A percentile compares a stretch with the other conserved stretches of the same genome.
phyloP scores from a whole-genome alignment of 257 asterid genomes.

The Capsicum pubescens region DNA sequence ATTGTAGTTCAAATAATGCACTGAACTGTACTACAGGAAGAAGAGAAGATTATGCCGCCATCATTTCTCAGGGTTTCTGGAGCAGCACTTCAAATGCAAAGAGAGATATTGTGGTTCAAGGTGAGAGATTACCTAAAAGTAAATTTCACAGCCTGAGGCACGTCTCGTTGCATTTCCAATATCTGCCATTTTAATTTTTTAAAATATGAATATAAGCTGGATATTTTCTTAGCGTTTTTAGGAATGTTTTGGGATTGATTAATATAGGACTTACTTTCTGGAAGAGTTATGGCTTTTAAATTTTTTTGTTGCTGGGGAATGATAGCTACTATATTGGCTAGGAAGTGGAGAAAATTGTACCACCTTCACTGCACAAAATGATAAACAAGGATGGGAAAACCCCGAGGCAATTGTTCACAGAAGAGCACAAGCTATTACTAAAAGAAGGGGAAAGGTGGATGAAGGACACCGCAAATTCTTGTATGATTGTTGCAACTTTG shows the following conservation, averaged over 20 bases:
- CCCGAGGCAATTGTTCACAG: slow-evolving; percentile 34
- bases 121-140: slow-evolving; percentile 23
- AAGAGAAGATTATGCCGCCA: slow-evolving; percentile 20
- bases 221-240: background rate
- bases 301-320: background rate
- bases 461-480: slow-evolving; percentile 46
- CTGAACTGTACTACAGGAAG: background rate
- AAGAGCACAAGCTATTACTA: slow-evolving; percentile 34
- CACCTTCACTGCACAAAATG: background rate
- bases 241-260: background rate
- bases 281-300: background rate
- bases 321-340: background rate
- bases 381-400: slow-evolving; percentile 30
- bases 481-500: slow-evolving; percentile 46
- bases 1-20: background rate
- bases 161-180: background rate
- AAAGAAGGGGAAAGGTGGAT: slow-evolving; percentile 48
- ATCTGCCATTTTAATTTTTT: background rate
- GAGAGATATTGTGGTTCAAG: slow-evolving; percentile 49
- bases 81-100: slow-evolving; percentile 51
- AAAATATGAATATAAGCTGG: background rate
- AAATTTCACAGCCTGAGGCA: background rate
- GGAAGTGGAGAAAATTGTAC: slow-evolving; percentile 31
- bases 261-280: no score
- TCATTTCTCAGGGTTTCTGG: slow-evolving; percentile 35